Evolutionary conservation across 2,329 filamentous ascomycete species (phyloP).

Genomic region (Tolypocladium pustulatum): DNA sequence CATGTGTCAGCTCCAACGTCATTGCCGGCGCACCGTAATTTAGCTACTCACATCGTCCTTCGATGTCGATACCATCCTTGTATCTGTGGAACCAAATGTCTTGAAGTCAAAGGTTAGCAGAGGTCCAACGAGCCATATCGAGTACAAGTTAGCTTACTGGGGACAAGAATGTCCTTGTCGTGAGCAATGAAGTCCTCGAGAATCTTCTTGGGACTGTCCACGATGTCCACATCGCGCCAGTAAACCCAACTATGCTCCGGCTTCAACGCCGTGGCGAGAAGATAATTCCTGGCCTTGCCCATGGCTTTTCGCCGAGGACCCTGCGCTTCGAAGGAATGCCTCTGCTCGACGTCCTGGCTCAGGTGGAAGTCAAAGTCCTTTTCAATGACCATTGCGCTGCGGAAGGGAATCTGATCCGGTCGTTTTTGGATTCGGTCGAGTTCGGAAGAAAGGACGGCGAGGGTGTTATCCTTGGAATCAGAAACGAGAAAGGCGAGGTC

Average conservation of each 20-base stretch:
- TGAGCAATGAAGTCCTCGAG: conserved; percentile 94
- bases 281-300: conserved; percentile 83
- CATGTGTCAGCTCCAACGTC: conserved; percentile 4
- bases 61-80: conserved; percentile 69
- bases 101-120: conserved; percentile 27
- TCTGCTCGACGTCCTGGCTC: conserved; percentile 71
- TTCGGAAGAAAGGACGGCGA: conserved; percentile 76
- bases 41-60: conserved; percentile 73
- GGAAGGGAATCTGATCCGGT: conserved; percentile 72
- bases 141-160: conserved; percentile 55
- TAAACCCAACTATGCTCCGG: conserved; percentile 97
- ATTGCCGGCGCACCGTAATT: neutral
- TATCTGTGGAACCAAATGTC: conserved; percentile 98
- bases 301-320: conserved; percentile 84
- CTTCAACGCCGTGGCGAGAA: conserved; percentile 74
- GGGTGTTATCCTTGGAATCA: conserved; percentile 98
- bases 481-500: conserved; percentile 95
- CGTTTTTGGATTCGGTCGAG: conserved; percentile 79
- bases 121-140: neutral
- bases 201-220: conserved; percentile 77
- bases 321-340: conserved; percentile 80
- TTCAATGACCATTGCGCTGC: conserved; percentile 72
- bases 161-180: conserved; percentile 84
- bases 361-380: conserved; percentile 77
- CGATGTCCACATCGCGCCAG: conserved; percentile 95